Evolutionary conservation across 1,284 basidiomycete genomes (phyloP).

Genomic region (Rhodotorula sp.): DNA sequence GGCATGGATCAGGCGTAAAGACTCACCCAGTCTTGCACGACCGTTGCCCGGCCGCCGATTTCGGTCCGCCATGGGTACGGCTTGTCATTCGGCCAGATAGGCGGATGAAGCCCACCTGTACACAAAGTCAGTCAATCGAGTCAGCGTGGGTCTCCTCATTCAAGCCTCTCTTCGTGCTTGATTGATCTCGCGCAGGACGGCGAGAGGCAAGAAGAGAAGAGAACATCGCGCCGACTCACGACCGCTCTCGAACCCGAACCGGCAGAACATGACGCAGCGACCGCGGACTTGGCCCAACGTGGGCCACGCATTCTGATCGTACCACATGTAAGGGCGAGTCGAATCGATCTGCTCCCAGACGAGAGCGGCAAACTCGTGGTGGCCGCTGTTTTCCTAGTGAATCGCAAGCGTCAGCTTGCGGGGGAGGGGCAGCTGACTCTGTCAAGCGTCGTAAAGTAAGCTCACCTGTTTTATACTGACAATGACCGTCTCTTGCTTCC

Average conservation of each 20-base stretch:
- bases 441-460: not conserved
- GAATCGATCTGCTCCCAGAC: conserved; percentile 15
- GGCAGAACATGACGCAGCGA: conserved; percentile 23
- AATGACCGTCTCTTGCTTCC: conserved; percentile 15
- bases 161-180: no score
- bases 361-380: not conserved
- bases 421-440: not conserved
- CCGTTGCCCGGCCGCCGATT: conserved; percentile 11
- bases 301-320: conserved; percentile 24
- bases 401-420: not conserved
- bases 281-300: conserved; percentile 18
- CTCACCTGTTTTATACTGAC: conserved; percentile 26
- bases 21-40: conserved; percentile 35
- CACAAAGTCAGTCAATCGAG: no score
- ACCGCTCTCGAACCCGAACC: conserved; percentile 11
- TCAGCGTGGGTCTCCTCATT: no score
- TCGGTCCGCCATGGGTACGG: conserved; percentile 1
- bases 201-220: not conserved
- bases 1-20: not conserved
- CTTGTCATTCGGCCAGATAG: conserved; percentile 22
- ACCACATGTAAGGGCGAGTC: conserved; percentile 11
- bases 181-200: no score
- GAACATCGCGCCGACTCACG: conserved; percentile 2
- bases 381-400: conserved; percentile 15
- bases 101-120: conserved; percentile 23